Evolutionary conservation across 23 red algal species (phyloP), one percentile per base, ranked within the genome.

Genomic region (Gracilariopsis chorda): DNA sequence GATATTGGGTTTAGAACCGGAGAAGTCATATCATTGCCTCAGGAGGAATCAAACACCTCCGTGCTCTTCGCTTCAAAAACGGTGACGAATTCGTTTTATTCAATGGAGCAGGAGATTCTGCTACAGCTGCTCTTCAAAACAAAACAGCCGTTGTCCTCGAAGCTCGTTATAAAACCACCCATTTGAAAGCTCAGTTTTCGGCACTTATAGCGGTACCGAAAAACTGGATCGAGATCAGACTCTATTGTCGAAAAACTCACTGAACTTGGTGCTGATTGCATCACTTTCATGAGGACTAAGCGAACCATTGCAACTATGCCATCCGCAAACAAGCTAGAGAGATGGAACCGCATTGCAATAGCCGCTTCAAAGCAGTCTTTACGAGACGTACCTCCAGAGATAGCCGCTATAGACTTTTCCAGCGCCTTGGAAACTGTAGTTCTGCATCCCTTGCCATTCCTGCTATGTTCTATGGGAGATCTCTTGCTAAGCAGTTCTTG

Each of bases 221-320:
- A 61, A 53, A n/a, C 19, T 48, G 47, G 87, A 39, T 53, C 62
- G 7, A 60, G 91, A 27, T 87, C 85, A 30, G 95, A 98, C 76
- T 94, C 91, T 77, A 63, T 91, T 53, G 87, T 98, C 0, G 95
- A 98, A 81, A 98, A 98, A 48, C 68, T 98, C 32, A 87, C 86
- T 62, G 95, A 98, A 83, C 27, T 98, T 19, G 86, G 95, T 44
- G 92, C 77, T 10, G 47, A 88, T 14, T 79, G 61, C 32, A 39
- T 98, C 53, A 17, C 20, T 4, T 93, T 55, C 37, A 53, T 56
- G 30, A 59, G 61, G 24, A 79, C 77, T 3, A 87, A 83, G 0
- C 29, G 78, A 27, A 58, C 77, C 7, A 27, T 81, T 8, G 78
- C 44, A 23, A 40, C 68, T 4, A 70, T 39, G 23, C 51, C 68